A percentile compares a stretch with the other conserved stretches of the same genome.
Conservation (phyloP, 1,139 yeast genomes). For the Diutina mesorugosa region DNA sequence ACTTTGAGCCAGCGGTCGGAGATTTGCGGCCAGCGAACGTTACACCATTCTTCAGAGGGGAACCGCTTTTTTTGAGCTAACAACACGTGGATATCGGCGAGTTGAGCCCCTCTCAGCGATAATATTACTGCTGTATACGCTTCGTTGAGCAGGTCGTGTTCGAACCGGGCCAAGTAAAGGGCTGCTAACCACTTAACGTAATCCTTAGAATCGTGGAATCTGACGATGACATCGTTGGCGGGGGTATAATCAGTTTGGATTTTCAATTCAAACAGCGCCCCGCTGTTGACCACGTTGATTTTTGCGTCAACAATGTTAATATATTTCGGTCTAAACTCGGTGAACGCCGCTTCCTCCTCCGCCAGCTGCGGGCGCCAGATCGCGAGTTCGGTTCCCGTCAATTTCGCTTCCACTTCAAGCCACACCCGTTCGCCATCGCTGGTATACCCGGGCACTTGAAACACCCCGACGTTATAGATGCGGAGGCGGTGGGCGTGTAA, state of each 20-base stretch:
- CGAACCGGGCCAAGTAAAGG: slow-evolving; percentile 34
- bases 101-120: slow-evolving; percentile 38
- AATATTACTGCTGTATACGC: slow-evolving; percentile 4
- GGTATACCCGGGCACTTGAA: background rate
- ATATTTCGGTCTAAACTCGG: slow-evolving; percentile 20
- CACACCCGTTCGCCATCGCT: slow-evolving; percentile 2
- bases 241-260: slow-evolving; percentile 3
- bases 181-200: slow-evolving; percentile 33
- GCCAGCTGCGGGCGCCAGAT: slow-evolving; percentile 23
- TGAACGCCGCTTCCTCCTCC: background rate
- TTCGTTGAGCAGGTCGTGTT: slow-evolving; percentile 20
- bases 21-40: slow-evolving; percentile 40
- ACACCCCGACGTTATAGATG: background rate
- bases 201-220: slow-evolving; percentile 19
- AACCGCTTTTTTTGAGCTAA: slow-evolving; percentile 33
- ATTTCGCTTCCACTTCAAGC: slow-evolving; percentile 26
- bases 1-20: slow-evolving; percentile 44
- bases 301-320: slow-evolving; percentile 37
- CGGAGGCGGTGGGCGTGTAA: background rate
- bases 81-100: slow-evolving; percentile 41
- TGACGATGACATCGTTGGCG: slow-evolving; percentile 11
- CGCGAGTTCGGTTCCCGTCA: slow-evolving; percentile 40
- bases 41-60: slow-evolving; percentile 41
- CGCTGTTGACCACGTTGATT: slow-evolving; percentile 9
- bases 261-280: background rate